These are phyloP conservation scores for Ceratocystis albifundus DNA, from an alignment of 2,329 filamentous ascomycete species.

Conservation along the genomic window DNA sequence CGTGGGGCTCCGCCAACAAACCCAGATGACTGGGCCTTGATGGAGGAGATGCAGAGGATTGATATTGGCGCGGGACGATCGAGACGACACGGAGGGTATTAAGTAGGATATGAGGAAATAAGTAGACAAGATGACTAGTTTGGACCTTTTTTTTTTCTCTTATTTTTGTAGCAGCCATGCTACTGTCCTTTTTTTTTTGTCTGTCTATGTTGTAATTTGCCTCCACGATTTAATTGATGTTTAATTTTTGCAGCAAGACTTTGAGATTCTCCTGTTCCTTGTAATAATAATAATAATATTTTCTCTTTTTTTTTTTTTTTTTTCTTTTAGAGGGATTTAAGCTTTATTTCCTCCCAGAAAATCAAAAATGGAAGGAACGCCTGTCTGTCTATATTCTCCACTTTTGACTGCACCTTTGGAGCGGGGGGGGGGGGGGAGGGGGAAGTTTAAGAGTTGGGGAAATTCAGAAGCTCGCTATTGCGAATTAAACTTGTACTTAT, in stretches of 20 bases:
- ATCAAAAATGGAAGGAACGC: not conserved
- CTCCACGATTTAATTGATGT: not conserved
- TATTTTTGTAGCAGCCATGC: not conserved
- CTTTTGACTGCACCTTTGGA: not conserved
- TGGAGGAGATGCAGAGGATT: constrained; percentile 59
- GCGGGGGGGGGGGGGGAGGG: too few species aligned
- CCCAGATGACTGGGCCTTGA: constrained; percentile 46
- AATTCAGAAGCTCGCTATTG: not conserved
- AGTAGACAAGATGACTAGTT: not conserved
- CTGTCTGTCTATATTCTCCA: not conserved
- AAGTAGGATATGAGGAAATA: constrained; percentile 26
- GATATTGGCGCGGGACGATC: constrained; percentile 52
- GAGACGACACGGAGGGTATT: constrained; percentile 38
- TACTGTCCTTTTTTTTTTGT: not conserved
- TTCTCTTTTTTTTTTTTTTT: too few species aligned
- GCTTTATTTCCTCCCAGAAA: not conserved
- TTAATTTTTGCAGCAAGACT: not conserved
- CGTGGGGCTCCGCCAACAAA: constrained; percentile 29
- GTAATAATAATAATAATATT: too few species aligned
- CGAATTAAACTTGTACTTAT: not conserved
- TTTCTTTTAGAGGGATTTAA: not conserved
- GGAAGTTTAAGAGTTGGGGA: too few species aligned
- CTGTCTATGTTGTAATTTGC: not conserved
- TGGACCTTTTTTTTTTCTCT: not conserved
- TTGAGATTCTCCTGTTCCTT: not conserved